These are phyloP conservation scores for Phytophthora melonis DNA, from an alignment of 352 stramenopile genomes.

Conservation along the genomic window DNA sequence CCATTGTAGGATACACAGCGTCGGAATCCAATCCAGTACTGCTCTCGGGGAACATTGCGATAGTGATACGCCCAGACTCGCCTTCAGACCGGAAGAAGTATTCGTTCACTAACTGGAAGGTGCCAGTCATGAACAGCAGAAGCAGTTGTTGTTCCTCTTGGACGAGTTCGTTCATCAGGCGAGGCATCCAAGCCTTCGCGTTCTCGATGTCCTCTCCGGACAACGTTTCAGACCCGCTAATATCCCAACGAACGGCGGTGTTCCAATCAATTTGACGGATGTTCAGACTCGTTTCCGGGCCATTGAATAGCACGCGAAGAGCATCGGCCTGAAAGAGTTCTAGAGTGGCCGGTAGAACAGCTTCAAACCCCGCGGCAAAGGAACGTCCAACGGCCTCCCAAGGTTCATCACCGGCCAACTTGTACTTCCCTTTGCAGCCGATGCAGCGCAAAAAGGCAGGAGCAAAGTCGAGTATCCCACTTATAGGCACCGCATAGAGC, in stretches of 20 bases:
- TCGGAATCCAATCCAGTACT: constrained; percentile 32
- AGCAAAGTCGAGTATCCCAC: constrained; percentile 66
- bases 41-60: constrained; percentile 23
- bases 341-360: constrained; percentile 61
- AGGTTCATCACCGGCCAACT: constrained; percentile 23
- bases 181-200: constrained; percentile 52
- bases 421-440: constrained; percentile 37
- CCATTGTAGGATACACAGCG: constrained; percentile 50
- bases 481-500: constrained; percentile 55
- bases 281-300: constrained; percentile 38
- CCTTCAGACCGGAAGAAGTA: constrained; percentile 48
- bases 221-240: constrained; percentile 21
- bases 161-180: constrained; percentile 62
- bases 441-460: constrained; percentile 59
- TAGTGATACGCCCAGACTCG: constrained; percentile 24
- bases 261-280: constrained; percentile 54
- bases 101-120: constrained; percentile 53
- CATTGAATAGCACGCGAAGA: constrained; percentile 67
- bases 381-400: constrained; percentile 37
- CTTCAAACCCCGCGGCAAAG: constrained; percentile 67
- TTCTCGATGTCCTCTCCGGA: constrained; percentile 18
- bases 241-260: constrained; percentile 46
- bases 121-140: constrained; percentile 62
- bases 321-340: constrained; percentile 58
- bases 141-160: constrained; percentile 69